Conservation (phyloP, 768 basidiomycete genomes). For the Termitomyces bulborhizus region DNA sequence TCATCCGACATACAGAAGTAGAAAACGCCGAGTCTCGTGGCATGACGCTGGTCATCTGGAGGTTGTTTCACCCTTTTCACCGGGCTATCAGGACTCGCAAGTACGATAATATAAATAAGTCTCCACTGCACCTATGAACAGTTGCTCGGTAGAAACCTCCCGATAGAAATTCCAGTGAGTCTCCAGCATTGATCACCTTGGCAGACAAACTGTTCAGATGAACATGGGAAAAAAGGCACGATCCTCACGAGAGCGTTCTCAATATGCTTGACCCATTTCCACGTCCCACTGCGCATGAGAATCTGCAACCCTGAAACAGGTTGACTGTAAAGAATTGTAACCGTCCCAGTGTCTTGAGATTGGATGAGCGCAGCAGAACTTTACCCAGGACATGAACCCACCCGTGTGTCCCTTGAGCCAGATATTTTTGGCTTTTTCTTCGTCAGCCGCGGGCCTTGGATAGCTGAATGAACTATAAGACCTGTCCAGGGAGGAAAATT, state of each 20-base stretch:
- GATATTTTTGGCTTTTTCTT: conserved; percentile 35
- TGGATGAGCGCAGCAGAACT: neutral
- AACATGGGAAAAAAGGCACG: neutral
- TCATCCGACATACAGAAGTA: conserved; percentile 54
- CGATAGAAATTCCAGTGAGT: conserved; percentile 39
- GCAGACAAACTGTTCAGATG: neutral
- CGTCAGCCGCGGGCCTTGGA: conserved; percentile 36
- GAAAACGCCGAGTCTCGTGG: conserved; percentile 41
- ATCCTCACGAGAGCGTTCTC: conserved; percentile 37
- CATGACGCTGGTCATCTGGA: conserved; percentile 34
- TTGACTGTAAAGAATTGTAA: conserved; percentile 44
- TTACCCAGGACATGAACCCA: conserved; percentile 4
- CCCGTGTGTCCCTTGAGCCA: conserved; percentile 49
- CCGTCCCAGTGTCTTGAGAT: conserved; percentile 32
- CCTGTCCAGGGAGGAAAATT: neutral
- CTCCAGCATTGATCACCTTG: conserved; percentile 32
- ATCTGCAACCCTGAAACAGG: conserved; percentile 44
- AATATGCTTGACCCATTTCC: conserved; percentile 43
- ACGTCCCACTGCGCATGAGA: conserved; percentile 30
- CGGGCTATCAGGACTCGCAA: neutral
- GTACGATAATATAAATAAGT: conserved; percentile 1
- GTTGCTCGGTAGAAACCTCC: conserved; percentile 41
- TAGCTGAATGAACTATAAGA: conserved; percentile 21
- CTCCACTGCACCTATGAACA: conserved; percentile 25
- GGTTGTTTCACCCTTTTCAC: conserved; percentile 33